Evolutionary conservation across 352 stramenopile species (phyloP).

Genomic region (Hyaloperonospora brassicae): DNA sequence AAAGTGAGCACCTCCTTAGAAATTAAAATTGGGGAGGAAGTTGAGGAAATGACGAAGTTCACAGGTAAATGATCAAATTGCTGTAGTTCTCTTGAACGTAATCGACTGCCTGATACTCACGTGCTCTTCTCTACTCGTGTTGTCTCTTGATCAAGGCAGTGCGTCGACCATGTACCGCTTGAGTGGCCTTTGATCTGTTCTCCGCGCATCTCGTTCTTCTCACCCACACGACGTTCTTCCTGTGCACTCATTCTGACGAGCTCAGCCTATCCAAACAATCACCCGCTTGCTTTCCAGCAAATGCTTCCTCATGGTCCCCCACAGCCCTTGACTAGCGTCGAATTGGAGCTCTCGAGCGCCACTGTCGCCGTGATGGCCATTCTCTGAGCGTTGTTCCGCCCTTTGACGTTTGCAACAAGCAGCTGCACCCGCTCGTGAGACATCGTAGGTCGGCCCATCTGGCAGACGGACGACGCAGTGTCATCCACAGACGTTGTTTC

Average conservation of each 20-base stretch:
- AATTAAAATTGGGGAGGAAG: constrained; percentile 32
- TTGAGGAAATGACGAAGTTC: constrained; percentile 37
- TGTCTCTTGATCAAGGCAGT: constrained; percentile 27
- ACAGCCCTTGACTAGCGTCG: constrained; percentile 33
- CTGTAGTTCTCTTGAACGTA: constrained; percentile 4
- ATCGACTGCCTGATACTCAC: constrained; percentile 5
- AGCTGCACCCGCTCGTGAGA: not conserved
- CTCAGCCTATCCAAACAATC: constrained; percentile 25
- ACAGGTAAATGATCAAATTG: constrained; percentile 29
- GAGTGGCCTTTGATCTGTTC: too few relatives aligned
- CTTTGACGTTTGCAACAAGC: constrained; percentile 17
- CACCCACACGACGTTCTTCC: constrained; percentile 27
- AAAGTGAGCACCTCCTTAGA: constrained; percentile 32
- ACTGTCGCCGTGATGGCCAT: constrained; percentile 55
- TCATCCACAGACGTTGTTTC: constrained; percentile 8
- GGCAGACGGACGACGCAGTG: constrained; percentile 4
- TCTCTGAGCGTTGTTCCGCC: constrained; percentile 42
- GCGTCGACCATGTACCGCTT: constrained; percentile 27
- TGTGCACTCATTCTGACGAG: constrained; percentile 23
- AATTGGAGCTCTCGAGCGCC: constrained; percentile 43
- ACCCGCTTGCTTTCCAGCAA: constrained; percentile 12
- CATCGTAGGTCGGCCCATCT: not conserved
- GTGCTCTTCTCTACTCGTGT: constrained; percentile 23
- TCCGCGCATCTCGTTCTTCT: constrained; percentile 21
- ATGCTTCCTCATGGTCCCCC: too few relatives aligned